Percentiles rank a stretch among this genome's conserved stretches.
Conservation (phyloP, 177 flowering plant species). For the Vitis hybrid region DNA sequence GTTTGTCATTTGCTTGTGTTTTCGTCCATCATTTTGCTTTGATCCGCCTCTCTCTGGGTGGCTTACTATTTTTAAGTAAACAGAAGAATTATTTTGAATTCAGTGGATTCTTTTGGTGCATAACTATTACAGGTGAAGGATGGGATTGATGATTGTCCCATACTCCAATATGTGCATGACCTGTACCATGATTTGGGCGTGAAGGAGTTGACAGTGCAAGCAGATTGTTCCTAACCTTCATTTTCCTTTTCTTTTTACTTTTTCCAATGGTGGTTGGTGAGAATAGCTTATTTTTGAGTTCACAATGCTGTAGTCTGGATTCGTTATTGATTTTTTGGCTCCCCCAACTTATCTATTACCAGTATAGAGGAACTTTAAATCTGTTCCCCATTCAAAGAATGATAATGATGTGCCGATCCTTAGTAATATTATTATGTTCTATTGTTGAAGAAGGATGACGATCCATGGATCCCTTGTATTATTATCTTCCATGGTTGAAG, state of each 20-base stretch:
- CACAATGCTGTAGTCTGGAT: not conserved
- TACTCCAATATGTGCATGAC: conserved; percentile 66
- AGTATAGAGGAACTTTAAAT: not conserved
- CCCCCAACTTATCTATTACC: not conserved
- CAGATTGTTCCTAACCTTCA: conserved; percentile 34
- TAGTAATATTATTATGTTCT: too few species aligned
- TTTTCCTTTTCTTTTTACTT: not conserved
- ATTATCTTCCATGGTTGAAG: too few species aligned
- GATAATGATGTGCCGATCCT: not conserved
- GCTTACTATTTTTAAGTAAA: too few species aligned
- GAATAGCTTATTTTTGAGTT: not conserved
- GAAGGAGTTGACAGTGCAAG: conserved; percentile 81
- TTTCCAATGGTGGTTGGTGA: not conserved
- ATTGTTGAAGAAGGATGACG: too few species aligned
- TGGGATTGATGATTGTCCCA: conserved; percentile 56
- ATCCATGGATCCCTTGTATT: too few species aligned
- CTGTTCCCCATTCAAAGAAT: not conserved
- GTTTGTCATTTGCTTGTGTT: not conserved
- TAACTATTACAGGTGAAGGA: conserved; percentile 54
- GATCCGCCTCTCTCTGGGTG: too few species aligned
- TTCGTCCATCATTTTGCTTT: not conserved
- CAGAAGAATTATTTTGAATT: not conserved
- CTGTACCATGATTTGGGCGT: conserved; percentile 91
- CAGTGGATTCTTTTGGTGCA: conserved; percentile 11
- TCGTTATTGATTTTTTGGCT: not conserved